Conservation (phyloP, 257 asterid genomes). For the Anisodus acutangulus region DNA sequence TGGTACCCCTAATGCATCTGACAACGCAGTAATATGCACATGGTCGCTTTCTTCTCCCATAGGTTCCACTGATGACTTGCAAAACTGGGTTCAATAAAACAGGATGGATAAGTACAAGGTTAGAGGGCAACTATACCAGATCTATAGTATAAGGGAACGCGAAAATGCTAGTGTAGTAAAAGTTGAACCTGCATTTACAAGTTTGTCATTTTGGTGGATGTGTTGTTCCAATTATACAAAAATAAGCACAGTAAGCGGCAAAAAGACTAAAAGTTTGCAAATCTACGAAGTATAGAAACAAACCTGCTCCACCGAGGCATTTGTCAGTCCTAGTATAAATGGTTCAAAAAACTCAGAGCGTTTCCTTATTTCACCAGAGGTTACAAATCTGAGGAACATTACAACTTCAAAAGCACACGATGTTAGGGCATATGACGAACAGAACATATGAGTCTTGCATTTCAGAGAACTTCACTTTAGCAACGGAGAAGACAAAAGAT, state of each 20-base stretch:
- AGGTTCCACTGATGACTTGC: conserved; percentile 98
- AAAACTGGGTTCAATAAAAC: conserved; percentile 61
- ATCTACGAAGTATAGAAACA: conserved; percentile 16
- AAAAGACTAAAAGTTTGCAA: neutral
- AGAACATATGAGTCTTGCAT: neutral
- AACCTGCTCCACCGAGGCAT: conserved; percentile 86
- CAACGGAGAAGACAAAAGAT: conserved; percentile 20
- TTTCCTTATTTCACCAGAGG: conserved; percentile 89
- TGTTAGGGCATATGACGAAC: neutral
- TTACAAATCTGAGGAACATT: conserved; percentile 97
- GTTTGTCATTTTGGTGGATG: neutral
- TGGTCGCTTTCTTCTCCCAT: conserved; percentile 99
- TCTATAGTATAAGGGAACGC: too few relatives aligned
- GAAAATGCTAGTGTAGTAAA: neutral
- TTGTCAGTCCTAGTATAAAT: conserved; percentile 80
- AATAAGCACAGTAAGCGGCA: neutral
- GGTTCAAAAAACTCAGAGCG: conserved; percentile 94
- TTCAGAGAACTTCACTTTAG: neutral
- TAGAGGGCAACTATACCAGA: neutral
- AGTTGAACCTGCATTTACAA: neutral
- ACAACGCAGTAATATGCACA: conserved; percentile 90
- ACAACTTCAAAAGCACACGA: conserved; percentile 60
- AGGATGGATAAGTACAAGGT: neutral
- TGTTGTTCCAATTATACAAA: neutral
- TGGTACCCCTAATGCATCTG: conserved; percentile 90